Conservation (phyloP, 2,329 filamentous ascomycete genomes). For the Phialophora chinensis region DNA sequence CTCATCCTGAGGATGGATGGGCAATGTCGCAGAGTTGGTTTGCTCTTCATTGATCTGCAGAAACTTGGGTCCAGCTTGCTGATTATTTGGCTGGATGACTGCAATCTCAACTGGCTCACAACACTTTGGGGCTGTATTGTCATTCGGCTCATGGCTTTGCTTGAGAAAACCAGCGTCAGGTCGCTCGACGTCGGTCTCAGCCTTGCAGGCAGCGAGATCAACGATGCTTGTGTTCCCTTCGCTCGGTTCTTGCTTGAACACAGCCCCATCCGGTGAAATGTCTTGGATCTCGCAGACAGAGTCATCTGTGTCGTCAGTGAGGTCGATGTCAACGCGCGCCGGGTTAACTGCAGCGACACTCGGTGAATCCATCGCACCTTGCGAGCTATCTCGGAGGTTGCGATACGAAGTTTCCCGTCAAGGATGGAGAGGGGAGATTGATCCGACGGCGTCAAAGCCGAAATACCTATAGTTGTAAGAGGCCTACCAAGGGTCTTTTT, state of each 20-base stretch:
- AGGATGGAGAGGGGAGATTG: background rate
- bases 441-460: background rate
- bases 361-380: conserved; percentile 14
- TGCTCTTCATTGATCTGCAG: background rate
- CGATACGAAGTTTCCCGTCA: background rate
- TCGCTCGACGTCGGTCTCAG: background rate
- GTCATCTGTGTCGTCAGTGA: conserved; percentile 27
- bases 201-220: background rate
- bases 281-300: background rate
- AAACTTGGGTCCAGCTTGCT: background rate
- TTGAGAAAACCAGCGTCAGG: background rate
- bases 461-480: conserved; percentile 2
- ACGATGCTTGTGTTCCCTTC: conserved; percentile 2
- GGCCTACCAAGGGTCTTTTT: background rate
- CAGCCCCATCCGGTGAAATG: background rate
- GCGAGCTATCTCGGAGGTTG: background rate
- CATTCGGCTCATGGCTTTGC: background rate
- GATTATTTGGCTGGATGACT: background rate
- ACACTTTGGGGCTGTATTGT: background rate
- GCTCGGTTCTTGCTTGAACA: conserved; percentile 22
- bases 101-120: background rate
- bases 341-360: background rate
- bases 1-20: background rate
- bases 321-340: conserved; percentile 12
- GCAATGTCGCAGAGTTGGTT: background rate